Conservation (phyloP, 1,284 basidiomycete genomes). For the Somion occarium region DNA sequence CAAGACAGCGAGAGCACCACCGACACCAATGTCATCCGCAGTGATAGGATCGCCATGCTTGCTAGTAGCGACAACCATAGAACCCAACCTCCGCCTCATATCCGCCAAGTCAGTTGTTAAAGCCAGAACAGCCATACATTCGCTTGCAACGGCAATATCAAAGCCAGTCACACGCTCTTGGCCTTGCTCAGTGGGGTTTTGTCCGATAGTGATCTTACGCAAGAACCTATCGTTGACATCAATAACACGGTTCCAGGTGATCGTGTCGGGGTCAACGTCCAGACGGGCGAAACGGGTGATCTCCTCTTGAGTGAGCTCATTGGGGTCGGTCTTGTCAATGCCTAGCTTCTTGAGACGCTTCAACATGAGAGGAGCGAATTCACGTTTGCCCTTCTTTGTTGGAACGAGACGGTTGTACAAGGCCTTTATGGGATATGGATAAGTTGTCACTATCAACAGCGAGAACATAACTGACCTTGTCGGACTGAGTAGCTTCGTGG, state of each 20-base stretch:
- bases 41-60: conserved; percentile 91
- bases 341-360: conserved; percentile 94
- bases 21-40: conserved; percentile 94
- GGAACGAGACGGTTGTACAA: conserved; percentile 93
- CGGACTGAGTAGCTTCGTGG: conserved; percentile 94
- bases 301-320: conserved; percentile 92
- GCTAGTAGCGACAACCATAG: conserved; percentile 96
- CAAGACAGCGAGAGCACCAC: conserved; percentile 93
- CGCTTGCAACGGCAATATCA: conserved; percentile 96
- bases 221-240: conserved; percentile 98
- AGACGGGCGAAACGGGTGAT: conserved; percentile 87
- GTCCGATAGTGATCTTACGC: conserved; percentile 91
- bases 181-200: conserved; percentile 88
- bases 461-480: conserved; percentile 69
- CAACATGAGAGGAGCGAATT: conserved; percentile 95
- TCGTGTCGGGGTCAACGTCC: conserved; percentile 87
- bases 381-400: conserved; percentile 90
- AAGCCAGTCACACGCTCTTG: conserved; percentile 88
- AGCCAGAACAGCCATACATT: conserved; percentile 98
- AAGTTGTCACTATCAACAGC: background rate
- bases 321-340: conserved; percentile 92
- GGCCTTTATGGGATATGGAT: conserved; percentile 36
- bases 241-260: conserved; percentile 97
- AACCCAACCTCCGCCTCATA: conserved; percentile 89
- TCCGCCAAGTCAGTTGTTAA: conserved; percentile 85